These are phyloP conservation scores for Posidonia australis DNA, from an alignment of 106 monocot species.

Conservation along the genomic window DNA sequence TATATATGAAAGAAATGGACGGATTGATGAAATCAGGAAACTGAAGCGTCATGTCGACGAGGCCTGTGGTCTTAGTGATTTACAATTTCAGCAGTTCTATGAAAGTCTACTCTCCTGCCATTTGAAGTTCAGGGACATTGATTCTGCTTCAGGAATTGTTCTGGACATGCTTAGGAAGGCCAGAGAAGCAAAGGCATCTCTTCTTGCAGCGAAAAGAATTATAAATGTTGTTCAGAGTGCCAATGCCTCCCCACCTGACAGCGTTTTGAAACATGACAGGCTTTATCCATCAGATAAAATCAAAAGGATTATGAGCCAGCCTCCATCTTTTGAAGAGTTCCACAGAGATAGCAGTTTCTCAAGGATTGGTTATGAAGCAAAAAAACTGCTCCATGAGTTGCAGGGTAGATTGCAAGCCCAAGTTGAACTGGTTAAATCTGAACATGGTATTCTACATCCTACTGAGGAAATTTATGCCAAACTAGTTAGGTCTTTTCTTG, in stretches of 20 bases:
- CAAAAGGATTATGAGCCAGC: conserved; percentile 18
- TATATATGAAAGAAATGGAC: conserved; percentile 82
- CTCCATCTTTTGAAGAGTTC: conserved; percentile 53
- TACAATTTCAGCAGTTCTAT: conserved; percentile 65
- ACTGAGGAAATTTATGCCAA: conserved; percentile 87
- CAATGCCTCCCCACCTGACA: conserved; percentile 6
- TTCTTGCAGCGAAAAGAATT: conserved; percentile 51
- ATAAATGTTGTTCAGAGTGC: conserved; percentile 33
- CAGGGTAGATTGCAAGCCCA: conserved; percentile 45
- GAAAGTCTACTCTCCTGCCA: conserved; percentile 73
- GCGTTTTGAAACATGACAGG: conserved; percentile 8
- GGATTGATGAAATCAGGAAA: conserved; percentile 59
- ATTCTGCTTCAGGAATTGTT: conserved; percentile 45
- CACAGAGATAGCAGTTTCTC: conserved; percentile 41
- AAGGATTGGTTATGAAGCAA: conserved; percentile 48
- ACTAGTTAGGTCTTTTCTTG: conserved; percentile 63
- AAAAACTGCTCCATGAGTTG: conserved; percentile 35
- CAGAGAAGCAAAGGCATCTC: conserved; percentile 62
- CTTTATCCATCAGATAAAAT: neutral
- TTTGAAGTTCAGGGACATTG: conserved; percentile 72
- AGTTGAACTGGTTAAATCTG: conserved; percentile 51
- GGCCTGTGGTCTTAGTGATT: conserved; percentile 33
- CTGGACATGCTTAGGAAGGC: conserved; percentile 78
- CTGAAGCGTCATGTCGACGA: conserved; percentile 62
- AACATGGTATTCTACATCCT: conserved; percentile 84